Base-by-base conservation (phyloP, 257 asterid species). In the Scutellaria galericulata region DNA sequence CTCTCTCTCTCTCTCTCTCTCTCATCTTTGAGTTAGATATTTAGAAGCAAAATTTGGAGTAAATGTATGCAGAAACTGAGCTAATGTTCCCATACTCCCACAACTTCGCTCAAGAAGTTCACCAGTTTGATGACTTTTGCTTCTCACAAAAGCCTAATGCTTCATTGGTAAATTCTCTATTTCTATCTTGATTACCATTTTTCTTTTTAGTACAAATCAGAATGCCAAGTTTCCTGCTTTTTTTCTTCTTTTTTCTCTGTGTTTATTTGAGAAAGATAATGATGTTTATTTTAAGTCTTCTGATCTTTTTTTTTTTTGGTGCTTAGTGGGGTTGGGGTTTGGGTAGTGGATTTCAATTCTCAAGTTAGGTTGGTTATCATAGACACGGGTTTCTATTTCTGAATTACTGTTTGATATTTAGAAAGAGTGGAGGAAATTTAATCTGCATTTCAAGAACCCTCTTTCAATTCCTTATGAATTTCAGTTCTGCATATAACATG, bases 51-150 rank as follows among this genome's bases (percentile, higher is more conserved):
- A 15, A 18, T 37, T 39, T 31, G 45, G 75, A 64, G 41, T 54
- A 37, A 86, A 89, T 93, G 98, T 93, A 85, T 85, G 88, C 93
- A 6, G 90, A 87, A 71, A 80, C 85, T 22, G 95, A 83, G 74
- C 41, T 82, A 53, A 77, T 80, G 87, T 84, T 79, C 64, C 92
- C 97, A 18, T 89, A 87, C 72, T 86, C 79, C 41, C 90, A 85
- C 50, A 81, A 63, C 69, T 83, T 80, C 80, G 62, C 90, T 72
- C 91, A 77, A 58, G 86, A 86, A 73, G 27, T 80, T 77, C 97
- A 86, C 64, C 93, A 81, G 39, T 68, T 86, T 77, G 91, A 89
- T 41, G 95, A 84, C 15, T 85, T 87, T 70, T 81, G 56, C 77
- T 78, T 78, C 86, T 81, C 85, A 5, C 83, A 78, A 24, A 86